These are phyloP conservation scores for Leishmania martiniquensis DNA, from an alignment of 208 protist genomes.

Conservation along the genomic window DNA sequence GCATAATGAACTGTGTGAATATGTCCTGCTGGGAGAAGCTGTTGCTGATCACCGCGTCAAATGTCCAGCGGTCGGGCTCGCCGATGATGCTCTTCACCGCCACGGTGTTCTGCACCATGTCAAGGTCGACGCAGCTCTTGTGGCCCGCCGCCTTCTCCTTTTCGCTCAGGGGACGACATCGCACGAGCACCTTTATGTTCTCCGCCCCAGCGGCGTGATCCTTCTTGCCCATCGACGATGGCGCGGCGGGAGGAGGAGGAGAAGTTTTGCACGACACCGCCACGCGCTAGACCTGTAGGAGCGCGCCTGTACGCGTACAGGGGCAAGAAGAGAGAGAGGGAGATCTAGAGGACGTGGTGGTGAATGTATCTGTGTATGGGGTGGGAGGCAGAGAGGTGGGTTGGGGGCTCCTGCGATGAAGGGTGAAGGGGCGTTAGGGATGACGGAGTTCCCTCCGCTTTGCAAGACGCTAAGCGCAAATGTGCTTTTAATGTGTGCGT, in stretches of 20 bases:
- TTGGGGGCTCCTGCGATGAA: too few relatives aligned
- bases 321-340: not conserved
- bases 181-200: conserved; percentile 91
- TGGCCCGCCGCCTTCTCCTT: conserved; percentile 80
- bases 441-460: too few relatives aligned
- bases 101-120: conserved; percentile 76
- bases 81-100: conserved; percentile 61
- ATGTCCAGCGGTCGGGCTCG: conserved; percentile 83
- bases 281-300: not conserved
- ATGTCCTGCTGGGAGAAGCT: conserved; percentile 88
- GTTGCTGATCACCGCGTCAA: conserved; percentile 92
- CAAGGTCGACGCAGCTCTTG: conserved; percentile 78
- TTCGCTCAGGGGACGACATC: conserved; percentile 82
- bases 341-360: not conserved
- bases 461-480: too few relatives aligned
- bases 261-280: not conserved
- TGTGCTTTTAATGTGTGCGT: not conserved
- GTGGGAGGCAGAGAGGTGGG: not conserved
- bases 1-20: conserved; percentile 88
- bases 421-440: not conserved
- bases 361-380: not conserved
- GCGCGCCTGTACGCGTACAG: not conserved
- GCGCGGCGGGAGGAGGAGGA: not conserved
- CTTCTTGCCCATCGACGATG: conserved; percentile 71
- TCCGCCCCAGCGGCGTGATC: conserved; percentile 57